Evolutionary conservation across 331 rosid genomes (phyloP).

Genomic region (Phaseolus coccineus): DNA sequence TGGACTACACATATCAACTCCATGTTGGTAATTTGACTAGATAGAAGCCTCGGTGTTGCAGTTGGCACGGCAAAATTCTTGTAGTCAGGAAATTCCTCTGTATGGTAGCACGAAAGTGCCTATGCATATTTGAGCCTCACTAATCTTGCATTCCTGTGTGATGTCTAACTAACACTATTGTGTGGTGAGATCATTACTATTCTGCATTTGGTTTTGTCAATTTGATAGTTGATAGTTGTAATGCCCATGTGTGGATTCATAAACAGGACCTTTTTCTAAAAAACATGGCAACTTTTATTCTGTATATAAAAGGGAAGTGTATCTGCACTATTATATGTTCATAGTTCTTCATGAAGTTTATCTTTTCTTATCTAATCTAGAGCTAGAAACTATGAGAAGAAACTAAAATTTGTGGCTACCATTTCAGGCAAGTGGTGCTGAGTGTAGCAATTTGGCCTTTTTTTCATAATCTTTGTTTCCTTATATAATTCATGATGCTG

Average conservation of each 20-base stretch:
- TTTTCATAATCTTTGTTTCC: neutral
- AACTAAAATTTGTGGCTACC: conserved; percentile 5
- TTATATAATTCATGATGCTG: neutral
- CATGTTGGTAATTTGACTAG: conserved; percentile 25
- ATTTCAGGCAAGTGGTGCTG: conserved; percentile 21
- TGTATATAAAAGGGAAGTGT: neutral
- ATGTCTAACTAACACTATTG: neutral
- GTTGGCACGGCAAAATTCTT: neutral
- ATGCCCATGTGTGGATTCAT: conserved; percentile 13
- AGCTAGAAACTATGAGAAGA: conserved; percentile 8
- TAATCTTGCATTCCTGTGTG: conserved; percentile 24
- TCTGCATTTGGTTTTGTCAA: conserved; percentile 13
- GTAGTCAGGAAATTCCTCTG: conserved; percentile 11
- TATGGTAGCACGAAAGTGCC: neutral
- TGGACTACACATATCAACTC: conserved; percentile 1
- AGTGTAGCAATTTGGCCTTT: conserved; percentile 4
- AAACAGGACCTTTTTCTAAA: neutral
- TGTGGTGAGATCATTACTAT: neutral
- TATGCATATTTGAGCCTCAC: conserved; percentile 8
- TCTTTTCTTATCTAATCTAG: conserved; percentile 14
- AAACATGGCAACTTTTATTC: conserved; percentile 27
- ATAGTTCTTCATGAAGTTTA: neutral
- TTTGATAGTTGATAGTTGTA: conserved; percentile 28
- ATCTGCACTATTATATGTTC: neutral
- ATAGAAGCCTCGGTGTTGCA: conserved; percentile 10